Evolutionary conservation across 1,284 basidiomycete genomes (phyloP).

Genomic region (Ganoderma meredithae): DNA sequence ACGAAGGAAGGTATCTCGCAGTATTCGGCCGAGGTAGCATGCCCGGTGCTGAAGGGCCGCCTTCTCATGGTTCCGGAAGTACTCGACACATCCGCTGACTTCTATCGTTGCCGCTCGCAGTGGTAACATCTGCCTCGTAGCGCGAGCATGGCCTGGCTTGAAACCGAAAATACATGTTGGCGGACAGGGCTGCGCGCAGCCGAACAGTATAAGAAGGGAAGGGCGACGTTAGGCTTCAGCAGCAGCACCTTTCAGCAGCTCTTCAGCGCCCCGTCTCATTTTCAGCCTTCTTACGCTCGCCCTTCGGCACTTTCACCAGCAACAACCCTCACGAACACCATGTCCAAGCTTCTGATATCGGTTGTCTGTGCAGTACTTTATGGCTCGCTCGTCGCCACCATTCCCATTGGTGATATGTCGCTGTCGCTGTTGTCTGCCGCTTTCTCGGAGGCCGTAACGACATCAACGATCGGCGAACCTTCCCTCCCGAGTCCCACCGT

Average conservation of each 20-base stretch:
- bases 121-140: not conserved
- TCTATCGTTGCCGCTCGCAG: not conserved
- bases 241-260: constrained; percentile 14
- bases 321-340: not conserved
- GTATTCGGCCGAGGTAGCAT: not conserved
- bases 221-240: not conserved
- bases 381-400: constrained; percentile 19
- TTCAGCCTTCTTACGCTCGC: not conserved
- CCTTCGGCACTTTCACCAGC: not conserved
- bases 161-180: constrained; percentile 4
- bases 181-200: not conserved
- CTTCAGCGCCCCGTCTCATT: constrained; percentile 7
- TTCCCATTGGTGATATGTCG: constrained; percentile 20
- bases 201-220: constrained; percentile 11
- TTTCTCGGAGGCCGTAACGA: constrained; percentile 3
- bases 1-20: not conserved
- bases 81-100: not conserved
- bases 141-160: not conserved
- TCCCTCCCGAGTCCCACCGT: constrained; percentile 28
- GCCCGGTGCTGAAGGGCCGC: not conserved
- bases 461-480: constrained; percentile 14
- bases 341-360: constrained; percentile 21
- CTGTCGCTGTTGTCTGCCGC: not conserved
- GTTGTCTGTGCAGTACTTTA: constrained; percentile 30
- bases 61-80: constrained; percentile 7